Base-by-base conservation (phyloP, 148 eudicot species). In the Heliamphora exappendiculata region DNA sequence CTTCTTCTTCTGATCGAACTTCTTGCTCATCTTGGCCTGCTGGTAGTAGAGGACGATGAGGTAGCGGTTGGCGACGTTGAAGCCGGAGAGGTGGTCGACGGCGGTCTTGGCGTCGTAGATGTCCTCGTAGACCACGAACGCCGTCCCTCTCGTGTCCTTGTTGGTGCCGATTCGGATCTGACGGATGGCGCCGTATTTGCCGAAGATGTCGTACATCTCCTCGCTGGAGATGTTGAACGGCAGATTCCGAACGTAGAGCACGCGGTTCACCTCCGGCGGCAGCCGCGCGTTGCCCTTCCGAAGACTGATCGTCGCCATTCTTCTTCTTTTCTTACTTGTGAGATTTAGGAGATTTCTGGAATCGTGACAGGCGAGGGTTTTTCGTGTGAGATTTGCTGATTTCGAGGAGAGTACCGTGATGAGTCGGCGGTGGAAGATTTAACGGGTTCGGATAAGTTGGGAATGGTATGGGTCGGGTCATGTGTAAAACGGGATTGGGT, bases 141-240 rank as follows among this genome's bases (percentile, higher is more conserved):
- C 90, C 0, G 97, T 89, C 28, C 93, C 97, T 0, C 91, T 82
- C 0, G 97, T 91, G 72, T 91, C 96, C 88, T 89, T 91, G 69
- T 80, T 85, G 2, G 88, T 88, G 37, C 91, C 96, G 39, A 91
- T 84, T 0, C 96, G 83, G 8, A 91, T 89, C 76, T 89, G 93
- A 7, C 92, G 87, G 20, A 91, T 90, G 16, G 93, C 93, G 2
- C 96, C 92, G 84, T 91, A 91, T 72, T 90, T 91, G 33, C 93
- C 96, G 85, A 91, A 91, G 9, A 91, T 89, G 31, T 92, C 92
- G 87, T 92, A 90, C 97, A 92, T 90, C 77, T 92, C 97, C 64
- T 90, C 94, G 86, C 90, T 88, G 0, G 97, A 86, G 57, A 91
- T 91, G 89, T 87, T 89, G 86, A 91, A 91, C 0, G 91, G 97